phyloP scores from a whole-genome alignment of 257 asterid genomes.

The Solanum okadae region DNA sequence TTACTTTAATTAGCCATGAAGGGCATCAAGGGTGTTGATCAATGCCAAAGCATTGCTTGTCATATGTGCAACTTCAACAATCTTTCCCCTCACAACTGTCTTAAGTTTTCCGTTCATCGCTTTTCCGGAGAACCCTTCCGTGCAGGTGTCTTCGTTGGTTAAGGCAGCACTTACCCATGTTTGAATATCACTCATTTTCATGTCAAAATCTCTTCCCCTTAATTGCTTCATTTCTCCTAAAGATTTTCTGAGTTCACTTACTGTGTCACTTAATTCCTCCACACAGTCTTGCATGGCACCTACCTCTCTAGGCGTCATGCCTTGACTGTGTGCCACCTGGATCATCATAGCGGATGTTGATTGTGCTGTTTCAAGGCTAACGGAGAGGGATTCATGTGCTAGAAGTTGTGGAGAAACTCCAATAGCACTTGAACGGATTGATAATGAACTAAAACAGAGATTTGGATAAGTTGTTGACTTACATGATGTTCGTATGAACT shows the following conservation, averaged over 20 bases:
- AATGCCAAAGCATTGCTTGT: constrained; percentile 76
- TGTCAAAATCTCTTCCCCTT: constrained; percentile 21
- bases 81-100: constrained; percentile 23
- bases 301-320: constrained; percentile 38
- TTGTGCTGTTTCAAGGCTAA: constrained; percentile 27
- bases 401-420: constrained; percentile 39
- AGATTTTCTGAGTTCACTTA: constrained; percentile 27
- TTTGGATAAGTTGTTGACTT: constrained; percentile 53
- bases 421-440: constrained; percentile 33
- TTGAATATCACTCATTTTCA: constrained; percentile 36
- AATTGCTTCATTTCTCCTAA: constrained; percentile 37
- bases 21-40: constrained; percentile 34
- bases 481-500: constrained; percentile 54
- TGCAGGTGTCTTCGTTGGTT: constrained; percentile 69
- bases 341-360: constrained; percentile 35
- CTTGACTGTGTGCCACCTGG: constrained; percentile 20
- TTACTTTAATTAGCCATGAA: constrained; percentile 11
- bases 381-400: constrained; percentile 50
- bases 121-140: constrained; percentile 53
- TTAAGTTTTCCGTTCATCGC: constrained; percentile 24
- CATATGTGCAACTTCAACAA: constrained; percentile 44
- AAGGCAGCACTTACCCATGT: constrained; percentile 89
- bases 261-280: constrained; percentile 52
- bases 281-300: constrained; percentile 63
- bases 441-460: constrained; percentile 58